phyloP scores from a whole-genome alignment of 495 filamentous ascomycete species.

The Tuber magnatum region DNA sequence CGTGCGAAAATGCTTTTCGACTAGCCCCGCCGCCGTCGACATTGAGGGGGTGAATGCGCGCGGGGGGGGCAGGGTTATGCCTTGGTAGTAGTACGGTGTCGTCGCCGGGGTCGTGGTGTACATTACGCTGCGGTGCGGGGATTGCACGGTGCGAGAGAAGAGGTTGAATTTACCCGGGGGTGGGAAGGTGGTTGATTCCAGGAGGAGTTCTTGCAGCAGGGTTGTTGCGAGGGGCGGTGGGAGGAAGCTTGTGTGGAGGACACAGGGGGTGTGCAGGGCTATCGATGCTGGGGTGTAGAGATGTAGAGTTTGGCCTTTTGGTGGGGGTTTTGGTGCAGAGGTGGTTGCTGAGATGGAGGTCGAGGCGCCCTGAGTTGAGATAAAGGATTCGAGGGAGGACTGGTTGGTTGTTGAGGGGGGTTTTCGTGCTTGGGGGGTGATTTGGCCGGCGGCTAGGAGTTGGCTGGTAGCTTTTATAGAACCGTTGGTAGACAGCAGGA shows the following conservation, averaged over 20 bases:
- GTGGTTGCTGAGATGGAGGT: constrained; percentile 18
- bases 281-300: constrained; percentile 74
- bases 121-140: constrained; percentile 71
- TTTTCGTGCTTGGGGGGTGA: constrained; percentile 45
- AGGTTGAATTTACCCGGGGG: constrained; percentile 60
- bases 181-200: constrained; percentile 64
- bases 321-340: constrained; percentile 44
- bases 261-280: constrained; percentile 69
- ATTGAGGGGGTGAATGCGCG: constrained; percentile 26
- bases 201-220: constrained; percentile 67
- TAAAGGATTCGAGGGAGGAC: constrained; percentile 52
- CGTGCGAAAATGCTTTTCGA: constrained; percentile 67
- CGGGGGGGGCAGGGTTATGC: constrained; percentile 15
- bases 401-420: constrained; percentile 45
- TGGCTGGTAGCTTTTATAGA: constrained; percentile 59
- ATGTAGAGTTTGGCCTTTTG: constrained; percentile 74
- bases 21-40: constrained; percentile 39
- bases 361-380: constrained; percentile 42
- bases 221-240: constrained; percentile 60
- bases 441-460: constrained; percentile 52
- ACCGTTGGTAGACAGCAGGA: constrained; percentile 68
- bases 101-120: constrained; percentile 68
- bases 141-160: constrained; percentile 75
- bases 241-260: constrained; percentile 79
- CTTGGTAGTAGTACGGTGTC: constrained; percentile 33